Evolutionary conservation across 2,329 filamentous ascomycete genomes (phyloP), one percentile per base, ranked within the genome.

Genomic region (Lachnellula arida): DNA sequence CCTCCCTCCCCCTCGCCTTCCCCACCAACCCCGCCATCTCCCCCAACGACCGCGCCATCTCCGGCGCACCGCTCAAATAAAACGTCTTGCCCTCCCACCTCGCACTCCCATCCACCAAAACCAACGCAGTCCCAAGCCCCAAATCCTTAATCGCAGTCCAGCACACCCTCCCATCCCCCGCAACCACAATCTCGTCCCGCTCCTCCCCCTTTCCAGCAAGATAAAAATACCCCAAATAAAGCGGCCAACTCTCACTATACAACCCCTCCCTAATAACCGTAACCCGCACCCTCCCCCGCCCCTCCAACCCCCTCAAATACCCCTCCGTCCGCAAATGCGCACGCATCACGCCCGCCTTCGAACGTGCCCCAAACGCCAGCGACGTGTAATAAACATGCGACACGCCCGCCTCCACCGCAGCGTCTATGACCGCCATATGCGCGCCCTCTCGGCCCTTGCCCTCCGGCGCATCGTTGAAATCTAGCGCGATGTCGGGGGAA

Each of bases 401-500:
- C 5, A 72, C 70, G 0, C 65, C 66, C 2, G 63, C 64, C 12
- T 64, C 61, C 32, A 63, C 56, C 35, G 67, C 67, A 3, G 67
- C 67, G 42, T 71, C 65, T 15, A 63, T 51, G 1, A 54, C 55
- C 0, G 40, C 35, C n/a, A 56, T 53, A 34, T 63, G 59, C 5
- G 51, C 46, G 19, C 34, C 53, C 39, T 58, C 60, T 19, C 60
- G 28, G 1, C 62, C 62, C 3, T 55, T 28, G 8, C 58, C 59
- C 2, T 51, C 40, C 2, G 73, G 72, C 7, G 78, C 72, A 55
- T 76, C 76, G 56, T 73, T 72, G 7, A 75, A 77, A 32, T 77
- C 57, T 43, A 63, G 51, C 9, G 51, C 49, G n/a, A 65, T 66
- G 6, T 62, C 52, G 6, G 64, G 65, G 0, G 58, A 60, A 32